phyloP scores from a whole-genome alignment of 805 yeast species.

The Starmera caribaea region DNA sequence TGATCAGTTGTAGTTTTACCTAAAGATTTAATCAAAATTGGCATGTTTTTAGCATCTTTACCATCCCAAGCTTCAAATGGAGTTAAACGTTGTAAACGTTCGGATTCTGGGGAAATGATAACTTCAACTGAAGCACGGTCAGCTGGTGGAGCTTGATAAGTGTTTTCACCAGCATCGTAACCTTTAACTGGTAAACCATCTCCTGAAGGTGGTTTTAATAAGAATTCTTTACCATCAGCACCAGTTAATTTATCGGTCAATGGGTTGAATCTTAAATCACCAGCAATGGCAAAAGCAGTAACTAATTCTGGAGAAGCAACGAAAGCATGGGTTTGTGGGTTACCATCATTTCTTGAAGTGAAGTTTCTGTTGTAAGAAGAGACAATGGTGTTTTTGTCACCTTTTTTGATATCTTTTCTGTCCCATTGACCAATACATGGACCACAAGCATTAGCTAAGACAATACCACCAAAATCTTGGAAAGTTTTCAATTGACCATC shows the following conservation, averaged over 20 bases:
- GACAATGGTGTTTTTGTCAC: slow-evolving; percentile 93
- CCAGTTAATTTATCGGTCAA: slow-evolving; percentile 82
- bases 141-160: slow-evolving; percentile 94
- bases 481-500: slow-evolving; percentile 89
- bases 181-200: slow-evolving; percentile 86
- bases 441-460: slow-evolving; percentile 96
- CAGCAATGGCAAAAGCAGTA: slow-evolving; percentile 92
- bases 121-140: slow-evolving; percentile 73
- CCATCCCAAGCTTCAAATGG: slow-evolving; percentile 98
- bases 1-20: slow-evolving; percentile 99
- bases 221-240: slow-evolving; percentile 84
- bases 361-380: slow-evolving; percentile 97
- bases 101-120: slow-evolving; percentile 78
- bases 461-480: slow-evolving; percentile 87
- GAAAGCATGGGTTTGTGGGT: slow-evolving; percentile 94
- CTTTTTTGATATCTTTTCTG: slow-evolving; percentile 84
- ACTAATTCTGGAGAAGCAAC: slow-evolving; percentile 96
- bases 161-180: slow-evolving; percentile 87
- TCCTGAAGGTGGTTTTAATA: slow-evolving; percentile 80
- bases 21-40: slow-evolving; percentile 89
- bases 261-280: slow-evolving; percentile 96
- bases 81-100: slow-evolving; percentile 88
- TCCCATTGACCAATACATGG: slow-evolving; percentile 99
- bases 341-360: slow-evolving; percentile 96
- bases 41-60: slow-evolving; percentile 80